Percentiles rank a stretch among this genome's conserved stretches.
Conservation (phyloP, 345 rosid genomes). For the Eucalyptus leucophloia region DNA sequence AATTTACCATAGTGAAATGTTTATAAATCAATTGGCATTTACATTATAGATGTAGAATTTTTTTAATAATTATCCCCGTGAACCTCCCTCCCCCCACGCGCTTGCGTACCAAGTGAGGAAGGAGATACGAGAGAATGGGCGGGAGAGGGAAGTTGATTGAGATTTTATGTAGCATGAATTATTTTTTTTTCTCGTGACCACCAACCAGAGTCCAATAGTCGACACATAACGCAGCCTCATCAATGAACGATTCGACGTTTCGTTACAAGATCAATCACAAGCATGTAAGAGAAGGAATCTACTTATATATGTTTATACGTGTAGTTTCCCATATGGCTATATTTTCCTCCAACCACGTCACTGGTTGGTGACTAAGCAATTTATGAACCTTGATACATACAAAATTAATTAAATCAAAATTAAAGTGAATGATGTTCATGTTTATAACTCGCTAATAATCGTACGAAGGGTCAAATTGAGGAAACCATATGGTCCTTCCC, state of each 20-base stretch:
- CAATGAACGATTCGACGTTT: not conserved
- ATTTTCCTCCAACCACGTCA: not conserved
- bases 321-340: not conserved
- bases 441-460: not conserved
- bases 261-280: not conserved
- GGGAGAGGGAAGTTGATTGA: not conserved
- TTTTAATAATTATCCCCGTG: not conserved
- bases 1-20: not conserved
- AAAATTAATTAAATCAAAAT: not conserved
- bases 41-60: not conserved
- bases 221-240: not conserved
- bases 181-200: not conserved
- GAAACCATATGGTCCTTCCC: not conserved
- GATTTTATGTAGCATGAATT: not conserved
- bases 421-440: not conserved
- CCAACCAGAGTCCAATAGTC: not conserved
- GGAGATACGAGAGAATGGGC: not conserved
- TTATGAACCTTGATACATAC: not conserved
- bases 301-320: not conserved
- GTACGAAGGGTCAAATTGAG: not conserved
- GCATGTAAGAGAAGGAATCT: not conserved
- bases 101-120: not conserved
- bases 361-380: not conserved
- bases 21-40: not conserved
- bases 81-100: not conserved